Conservation (phyloP, 495 filamentous ascomycete genomes). For the Podospora conica region DNA sequence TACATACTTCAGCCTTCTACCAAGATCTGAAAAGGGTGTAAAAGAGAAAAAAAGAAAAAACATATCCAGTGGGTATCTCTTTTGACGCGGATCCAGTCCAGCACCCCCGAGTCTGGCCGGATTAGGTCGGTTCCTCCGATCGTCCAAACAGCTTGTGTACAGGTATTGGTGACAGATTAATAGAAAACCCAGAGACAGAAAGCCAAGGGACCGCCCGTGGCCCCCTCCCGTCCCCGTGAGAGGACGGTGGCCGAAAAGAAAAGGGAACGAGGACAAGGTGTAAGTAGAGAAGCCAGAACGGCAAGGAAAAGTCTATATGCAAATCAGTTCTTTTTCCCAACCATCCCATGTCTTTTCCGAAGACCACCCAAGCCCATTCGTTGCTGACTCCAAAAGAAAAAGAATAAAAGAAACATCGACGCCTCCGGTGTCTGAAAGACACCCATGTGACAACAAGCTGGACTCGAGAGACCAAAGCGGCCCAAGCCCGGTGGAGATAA, state of each 20-base stretch:
- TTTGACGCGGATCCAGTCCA: conserved; percentile 44
- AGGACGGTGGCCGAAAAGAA: conserved; percentile 9
- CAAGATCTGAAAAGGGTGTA: not conserved
- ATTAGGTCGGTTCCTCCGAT: conserved; percentile 22
- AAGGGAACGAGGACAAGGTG: not conserved
- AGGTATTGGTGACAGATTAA: conserved; percentile 18
- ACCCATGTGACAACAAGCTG: not conserved
- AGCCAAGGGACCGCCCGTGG: conserved; percentile 24
- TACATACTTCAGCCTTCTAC: conserved; percentile 33
- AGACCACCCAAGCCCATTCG: conserved; percentile 21
- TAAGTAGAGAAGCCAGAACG: conserved; percentile 19
- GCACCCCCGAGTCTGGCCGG: conserved; percentile 25
- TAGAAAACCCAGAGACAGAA: conserved; percentile 3
- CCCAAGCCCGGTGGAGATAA: not conserved
- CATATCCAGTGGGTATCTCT: conserved; percentile 42
- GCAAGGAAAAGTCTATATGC: conserved; percentile 42
- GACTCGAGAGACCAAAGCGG: conserved; percentile 11
- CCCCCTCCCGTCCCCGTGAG: conserved; percentile 24
- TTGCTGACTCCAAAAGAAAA: conserved; percentile 14
- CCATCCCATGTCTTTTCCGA: conserved; percentile 29
- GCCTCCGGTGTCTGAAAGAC: conserved; percentile 3
- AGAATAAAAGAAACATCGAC: not conserved
- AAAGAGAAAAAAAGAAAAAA: conserved; percentile 25
- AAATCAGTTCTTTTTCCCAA: conserved; percentile 34
- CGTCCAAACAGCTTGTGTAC: conserved; percentile 25